Percentiles rank a stretch among this genome's conserved stretches.
Evolutionary conservation across 2,329 filamentous ascomycete species (phyloP).

Genomic region (Aspergillus texensis): DNA sequence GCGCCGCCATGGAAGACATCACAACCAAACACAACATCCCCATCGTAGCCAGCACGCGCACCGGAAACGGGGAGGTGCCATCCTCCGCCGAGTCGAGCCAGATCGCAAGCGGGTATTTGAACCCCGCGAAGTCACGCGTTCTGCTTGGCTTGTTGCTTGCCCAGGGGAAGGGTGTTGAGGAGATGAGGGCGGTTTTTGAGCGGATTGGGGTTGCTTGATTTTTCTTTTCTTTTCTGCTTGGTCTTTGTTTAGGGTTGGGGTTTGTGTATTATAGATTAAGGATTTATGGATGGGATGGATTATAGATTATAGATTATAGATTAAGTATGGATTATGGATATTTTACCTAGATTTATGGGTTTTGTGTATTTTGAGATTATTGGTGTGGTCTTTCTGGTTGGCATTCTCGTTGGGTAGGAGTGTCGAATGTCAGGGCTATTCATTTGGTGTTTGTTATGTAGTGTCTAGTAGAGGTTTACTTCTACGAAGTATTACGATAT

Average conservation of each 20-base stretch:
- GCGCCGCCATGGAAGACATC: constrained; percentile 20
- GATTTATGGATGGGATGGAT: neutral
- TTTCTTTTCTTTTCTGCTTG: too few species aligned
- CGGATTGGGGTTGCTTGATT: constrained; percentile 4
- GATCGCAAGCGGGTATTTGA: constrained; percentile 27
- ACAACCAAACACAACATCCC: constrained; percentile 21
- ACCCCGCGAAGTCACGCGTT: constrained; percentile 22
- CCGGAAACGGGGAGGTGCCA: constrained; percentile 30
- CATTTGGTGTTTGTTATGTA: too few species aligned
- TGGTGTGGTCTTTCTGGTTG: too few species aligned
- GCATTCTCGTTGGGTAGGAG: too few species aligned
- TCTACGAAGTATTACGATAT: too few species aligned
- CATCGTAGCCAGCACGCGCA: constrained; percentile 27
- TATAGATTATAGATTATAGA: too few species aligned
- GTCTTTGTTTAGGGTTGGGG: neutral
- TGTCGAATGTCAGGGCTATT: too few species aligned
- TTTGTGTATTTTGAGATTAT: too few species aligned
- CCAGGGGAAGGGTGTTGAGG: constrained; percentile 14
- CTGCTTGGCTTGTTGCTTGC: constrained; percentile 22
- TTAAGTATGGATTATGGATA: too few species aligned
- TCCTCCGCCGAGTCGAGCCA: constrained; percentile 18
- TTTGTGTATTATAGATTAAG: neutral
- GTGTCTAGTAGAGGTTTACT: too few species aligned
- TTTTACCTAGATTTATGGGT: too few species aligned
- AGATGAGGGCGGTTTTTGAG: constrained; percentile 17